phyloP scores from a whole-genome alignment of 352 stramenopile genomes.

The Pythium dissimile region DNA sequence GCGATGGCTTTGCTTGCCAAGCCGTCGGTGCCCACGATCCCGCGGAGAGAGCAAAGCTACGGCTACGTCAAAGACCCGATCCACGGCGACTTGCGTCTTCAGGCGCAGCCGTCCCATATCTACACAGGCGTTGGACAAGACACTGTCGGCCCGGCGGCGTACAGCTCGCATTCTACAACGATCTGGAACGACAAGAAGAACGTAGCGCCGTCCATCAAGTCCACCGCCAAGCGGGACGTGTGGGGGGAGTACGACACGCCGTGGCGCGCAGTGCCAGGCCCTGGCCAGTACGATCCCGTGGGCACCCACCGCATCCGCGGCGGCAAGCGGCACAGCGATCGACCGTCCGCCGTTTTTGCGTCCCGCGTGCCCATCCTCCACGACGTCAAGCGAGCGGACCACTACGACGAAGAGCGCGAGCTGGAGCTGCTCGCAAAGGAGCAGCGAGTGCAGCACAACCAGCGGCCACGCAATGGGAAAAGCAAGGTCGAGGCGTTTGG shows the following conservation, averaged over 20 bases:
- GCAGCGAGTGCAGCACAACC: slow-evolving; percentile 32
- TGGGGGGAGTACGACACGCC: slow-evolving; percentile 58
- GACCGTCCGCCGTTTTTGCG: slow-evolving; percentile 64
- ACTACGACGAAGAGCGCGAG: slow-evolving; percentile 59
- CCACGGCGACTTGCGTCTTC: slow-evolving; percentile 42
- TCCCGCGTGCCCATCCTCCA: slow-evolving; percentile 73
- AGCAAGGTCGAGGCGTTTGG: slow-evolving; percentile 65
- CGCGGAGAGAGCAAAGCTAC: slow-evolving; percentile 70
- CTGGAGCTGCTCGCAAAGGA: slow-evolving; percentile 58
- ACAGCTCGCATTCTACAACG: slow-evolving; percentile 37
- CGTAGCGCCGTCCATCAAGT: slow-evolving; percentile 55
- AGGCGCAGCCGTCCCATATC: slow-evolving; percentile 38
- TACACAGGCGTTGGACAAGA: slow-evolving; percentile 72
- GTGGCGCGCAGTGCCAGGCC: slow-evolving; percentile 44
- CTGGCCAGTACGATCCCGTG: slow-evolving; percentile 50
- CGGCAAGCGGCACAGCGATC: slow-evolving; percentile 7
- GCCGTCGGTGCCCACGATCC: slow-evolving; percentile 61
- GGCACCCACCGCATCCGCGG: slow-evolving; percentile 6
- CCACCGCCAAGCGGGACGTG: slow-evolving; percentile 69
- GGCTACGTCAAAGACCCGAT: slow-evolving; percentile 46
- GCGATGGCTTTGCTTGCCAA: slow-evolving; percentile 26
- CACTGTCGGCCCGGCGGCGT: slow-evolving; percentile 67
- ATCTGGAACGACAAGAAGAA: slow-evolving; percentile 75
- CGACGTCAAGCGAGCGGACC: slow-evolving; percentile 32
- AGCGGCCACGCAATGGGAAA: slow-evolving; percentile 20